Evolutionary conservation across 805 yeast genomes (phyloP).

Genomic region (Yarrowia yakushimensis): DNA sequence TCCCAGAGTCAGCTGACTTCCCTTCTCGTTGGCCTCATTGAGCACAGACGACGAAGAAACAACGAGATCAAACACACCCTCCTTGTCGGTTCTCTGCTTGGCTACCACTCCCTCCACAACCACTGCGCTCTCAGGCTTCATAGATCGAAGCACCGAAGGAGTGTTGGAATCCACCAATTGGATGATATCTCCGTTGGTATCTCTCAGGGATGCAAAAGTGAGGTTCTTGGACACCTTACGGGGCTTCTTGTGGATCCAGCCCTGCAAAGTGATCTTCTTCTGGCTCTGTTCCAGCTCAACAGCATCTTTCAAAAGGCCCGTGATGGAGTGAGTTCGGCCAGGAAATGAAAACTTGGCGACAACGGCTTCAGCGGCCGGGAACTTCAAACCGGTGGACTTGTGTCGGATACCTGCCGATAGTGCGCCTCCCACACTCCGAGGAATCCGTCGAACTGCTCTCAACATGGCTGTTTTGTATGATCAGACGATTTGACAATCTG

Average conservation of each 20-base stretch:
- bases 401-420: neutral
- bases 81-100: slow-evolving; percentile 30
- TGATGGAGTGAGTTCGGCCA: neutral
- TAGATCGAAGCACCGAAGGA: slow-evolving; percentile 43
- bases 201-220: slow-evolving; percentile 74
- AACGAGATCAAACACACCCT: slow-evolving; percentile 52
- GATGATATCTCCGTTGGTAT: slow-evolving; percentile 59
- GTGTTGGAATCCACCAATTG: slow-evolving; percentile 52
- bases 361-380: neutral
- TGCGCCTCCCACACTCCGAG: neutral
- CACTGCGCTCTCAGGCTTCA: slow-evolving; percentile 73
- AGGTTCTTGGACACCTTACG: slow-evolving; percentile 60
- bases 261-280: slow-evolving; percentile 51
- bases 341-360: slow-evolving; percentile 12
- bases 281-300: neutral
- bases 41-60: slow-evolving; percentile 52
- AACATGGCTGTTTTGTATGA: neutral
- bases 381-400: neutral
- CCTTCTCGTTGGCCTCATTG: slow-evolving; percentile 59
- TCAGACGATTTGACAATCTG: neutral
- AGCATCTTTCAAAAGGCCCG: neutral
- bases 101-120: slow-evolving; percentile 55
- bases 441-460: slow-evolving; percentile 1
- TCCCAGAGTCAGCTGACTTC: slow-evolving; percentile 63
- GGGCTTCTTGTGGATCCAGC: slow-evolving; percentile 81